Conservation (phyloP, 2,329 filamentous ascomycete genomes). For the Sarocladium oryzae region DNA sequence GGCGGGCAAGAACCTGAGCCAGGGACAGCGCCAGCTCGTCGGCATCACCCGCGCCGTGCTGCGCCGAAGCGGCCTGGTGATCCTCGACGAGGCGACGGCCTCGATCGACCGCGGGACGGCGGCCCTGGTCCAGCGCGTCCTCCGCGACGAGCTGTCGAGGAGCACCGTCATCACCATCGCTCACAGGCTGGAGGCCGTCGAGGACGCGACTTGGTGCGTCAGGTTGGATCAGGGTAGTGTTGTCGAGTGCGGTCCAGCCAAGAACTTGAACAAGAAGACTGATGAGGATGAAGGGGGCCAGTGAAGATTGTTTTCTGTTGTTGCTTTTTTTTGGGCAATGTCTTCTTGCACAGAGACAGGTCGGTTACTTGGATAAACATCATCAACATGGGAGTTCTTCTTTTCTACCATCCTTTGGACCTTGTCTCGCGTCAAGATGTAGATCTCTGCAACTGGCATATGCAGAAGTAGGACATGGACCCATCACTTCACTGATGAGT, state of each 20-base stretch:
- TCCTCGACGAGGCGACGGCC: conserved; percentile 60
- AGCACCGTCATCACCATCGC: conserved; percentile 62
- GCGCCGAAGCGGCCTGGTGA: conserved; percentile 52
- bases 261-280: not conserved
- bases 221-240: conserved; percentile 46
- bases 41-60: conserved; percentile 54
- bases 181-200: conserved; percentile 57
- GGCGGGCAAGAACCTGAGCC: conserved; percentile 55
- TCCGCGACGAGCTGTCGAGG: conserved; percentile 45
- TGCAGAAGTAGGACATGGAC: no score
- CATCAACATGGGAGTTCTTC: no score
- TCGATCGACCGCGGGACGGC: conserved; percentile 56
- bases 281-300: not conserved
- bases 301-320: not conserved
- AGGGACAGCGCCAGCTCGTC: conserved; percentile 57
- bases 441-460: no score
- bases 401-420: no score
- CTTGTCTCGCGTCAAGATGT: no score
- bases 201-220: conserved; percentile 49
- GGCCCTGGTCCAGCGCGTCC: conserved; percentile 48
- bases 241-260: conserved; percentile 39
- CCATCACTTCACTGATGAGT: no score
- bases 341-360: not conserved
- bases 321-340: conserved; percentile 1
- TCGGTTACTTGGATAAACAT: not conserved